phyloP scores from a whole-genome alignment of 768 basidiomycete genomes.

The Cantharellus anzutake region DNA sequence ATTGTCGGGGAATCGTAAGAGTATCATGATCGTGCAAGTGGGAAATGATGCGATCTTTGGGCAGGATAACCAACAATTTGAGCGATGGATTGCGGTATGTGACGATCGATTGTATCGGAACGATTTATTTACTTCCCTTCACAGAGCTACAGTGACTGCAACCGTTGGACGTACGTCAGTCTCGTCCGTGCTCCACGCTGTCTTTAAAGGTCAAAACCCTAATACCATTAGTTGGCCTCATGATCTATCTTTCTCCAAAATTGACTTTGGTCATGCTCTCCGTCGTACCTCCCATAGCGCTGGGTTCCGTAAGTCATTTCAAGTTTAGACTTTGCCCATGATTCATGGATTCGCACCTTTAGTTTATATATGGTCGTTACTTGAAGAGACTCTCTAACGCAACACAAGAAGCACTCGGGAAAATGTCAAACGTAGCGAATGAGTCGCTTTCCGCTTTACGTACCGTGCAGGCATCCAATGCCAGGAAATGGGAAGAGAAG shows the following conservation, averaged over 20 bases:
- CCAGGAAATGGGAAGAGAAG: slow-evolving; percentile 49
- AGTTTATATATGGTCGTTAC: slow-evolving; percentile 95
- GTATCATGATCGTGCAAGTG: not conserved
- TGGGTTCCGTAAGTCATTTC: slow-evolving; percentile 47
- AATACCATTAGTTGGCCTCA: slow-evolving; percentile 51
- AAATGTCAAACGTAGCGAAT: slow-evolving; percentile 86
- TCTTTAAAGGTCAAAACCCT: not conserved
- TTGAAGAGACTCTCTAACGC: slow-evolving; percentile 76
- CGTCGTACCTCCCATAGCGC: slow-evolving; percentile 73
- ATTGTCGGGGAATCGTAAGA: slow-evolving; percentile 81
- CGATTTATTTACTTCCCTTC: slow-evolving; percentile 7
- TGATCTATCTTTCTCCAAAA: slow-evolving; percentile 83
- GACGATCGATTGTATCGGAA: not conserved
- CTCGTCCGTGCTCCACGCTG: not conserved
- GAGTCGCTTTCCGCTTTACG: slow-evolving; percentile 76
- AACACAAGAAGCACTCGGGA: slow-evolving; percentile 89
- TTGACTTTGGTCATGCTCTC: slow-evolving; percentile 84
- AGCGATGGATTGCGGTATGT: slow-evolving; percentile 26
- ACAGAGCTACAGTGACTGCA: slow-evolving; percentile 77
- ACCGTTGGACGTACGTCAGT: slow-evolving; percentile 61
- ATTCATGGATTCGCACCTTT: not conserved
- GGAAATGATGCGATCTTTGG: not conserved
- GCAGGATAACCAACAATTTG: slow-evolving; percentile 26
- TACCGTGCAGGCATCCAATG: slow-evolving; percentile 86
- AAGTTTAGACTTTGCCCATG: slow-evolving; percentile 1